These are phyloP conservation scores for Ustilago curta DNA, from an alignment of 1,284 basidiomycete species.

Conservation along the genomic window DNA sequence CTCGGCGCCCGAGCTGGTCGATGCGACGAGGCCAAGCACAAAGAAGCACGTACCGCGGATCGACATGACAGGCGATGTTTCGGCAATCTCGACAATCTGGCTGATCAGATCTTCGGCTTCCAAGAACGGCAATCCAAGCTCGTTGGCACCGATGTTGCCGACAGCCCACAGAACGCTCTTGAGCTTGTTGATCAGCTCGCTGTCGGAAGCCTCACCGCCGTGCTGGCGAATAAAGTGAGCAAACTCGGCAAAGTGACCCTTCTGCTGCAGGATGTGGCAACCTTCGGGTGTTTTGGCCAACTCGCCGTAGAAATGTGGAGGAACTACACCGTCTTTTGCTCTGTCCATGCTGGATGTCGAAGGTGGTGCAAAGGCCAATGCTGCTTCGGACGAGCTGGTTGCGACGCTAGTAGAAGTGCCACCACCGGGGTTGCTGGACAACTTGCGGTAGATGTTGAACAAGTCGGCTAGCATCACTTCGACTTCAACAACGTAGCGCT, in stretches of 20 bases:
- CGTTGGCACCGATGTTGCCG: conserved; percentile 91
- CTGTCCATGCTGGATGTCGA: conserved; percentile 1
- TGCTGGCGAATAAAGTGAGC: conserved; percentile 89
- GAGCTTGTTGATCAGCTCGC: conserved; percentile 84
- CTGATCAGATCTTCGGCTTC: conserved; percentile 94
- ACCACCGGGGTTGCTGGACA: not conserved
- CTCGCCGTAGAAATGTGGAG: conserved; percentile 96
- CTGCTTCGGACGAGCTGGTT: conserved; percentile 6
- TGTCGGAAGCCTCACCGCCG: conserved; percentile 83
- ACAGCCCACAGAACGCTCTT: conserved; percentile 98
- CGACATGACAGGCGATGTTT: conserved; percentile 87
- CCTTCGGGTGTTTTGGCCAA: conserved; percentile 95
- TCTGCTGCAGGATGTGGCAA: conserved; percentile 86
- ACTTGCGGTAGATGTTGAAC: conserved; percentile 73
- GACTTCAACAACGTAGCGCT: conserved; percentile 85
- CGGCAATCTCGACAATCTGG: conserved; percentile 88
- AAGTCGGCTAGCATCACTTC: conserved; percentile 85
- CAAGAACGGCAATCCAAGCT: conserved; percentile 89
- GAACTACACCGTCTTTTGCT: conserved; percentile 79
- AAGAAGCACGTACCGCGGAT: conserved; percentile 97
- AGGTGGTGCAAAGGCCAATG: conserved; percentile 9
- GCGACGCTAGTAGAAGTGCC: conserved; percentile 8
- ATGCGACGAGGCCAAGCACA: conserved; percentile 85
- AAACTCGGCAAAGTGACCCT: conserved; percentile 91
- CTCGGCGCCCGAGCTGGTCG: conserved; percentile 80